Percentiles rank a stretch among this genome's conserved stretches.
phyloP scores from a whole-genome alignment of 306 rosid species.

The Quercus glauca region DNA sequence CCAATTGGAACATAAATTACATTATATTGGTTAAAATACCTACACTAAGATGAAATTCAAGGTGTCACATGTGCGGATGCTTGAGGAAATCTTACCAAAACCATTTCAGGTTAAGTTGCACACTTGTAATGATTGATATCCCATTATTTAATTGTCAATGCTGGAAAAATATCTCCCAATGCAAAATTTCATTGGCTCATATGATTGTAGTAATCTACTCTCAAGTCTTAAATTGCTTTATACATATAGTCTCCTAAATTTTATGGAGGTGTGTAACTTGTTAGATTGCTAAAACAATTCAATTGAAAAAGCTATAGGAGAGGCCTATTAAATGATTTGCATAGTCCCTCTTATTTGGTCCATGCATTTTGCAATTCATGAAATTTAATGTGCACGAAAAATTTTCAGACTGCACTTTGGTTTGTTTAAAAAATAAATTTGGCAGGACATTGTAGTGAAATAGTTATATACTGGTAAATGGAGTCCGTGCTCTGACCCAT shows the following conservation, averaged over 20 bases:
- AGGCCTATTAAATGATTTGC: background rate
- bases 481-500: constrained; percentile 44
- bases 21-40: background rate
- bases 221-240: background rate
- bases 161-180: too few species aligned
- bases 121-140: background rate
- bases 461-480: constrained; percentile 33
- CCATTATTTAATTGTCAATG: too few species aligned
- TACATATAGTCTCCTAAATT: background rate
- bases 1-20: background rate
- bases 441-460: background rate
- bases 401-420: background rate
- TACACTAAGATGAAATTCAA: too few species aligned
- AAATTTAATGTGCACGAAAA: background rate
- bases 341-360: background rate
- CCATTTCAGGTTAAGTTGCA: background rate
- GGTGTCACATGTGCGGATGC: too few species aligned
- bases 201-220: too few species aligned
- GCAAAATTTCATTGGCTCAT: too few species aligned
- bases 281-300: background rate
- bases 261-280: background rate
- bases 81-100: background rate
- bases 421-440: background rate
- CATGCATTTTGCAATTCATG: background rate
- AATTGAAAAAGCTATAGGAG: background rate